A percentile compares a stretch with the other conserved stretches of the same genome.
phyloP scores from a whole-genome alignment of 1,284 basidiomycete species.

The Entoloma clypeatum region DNA sequence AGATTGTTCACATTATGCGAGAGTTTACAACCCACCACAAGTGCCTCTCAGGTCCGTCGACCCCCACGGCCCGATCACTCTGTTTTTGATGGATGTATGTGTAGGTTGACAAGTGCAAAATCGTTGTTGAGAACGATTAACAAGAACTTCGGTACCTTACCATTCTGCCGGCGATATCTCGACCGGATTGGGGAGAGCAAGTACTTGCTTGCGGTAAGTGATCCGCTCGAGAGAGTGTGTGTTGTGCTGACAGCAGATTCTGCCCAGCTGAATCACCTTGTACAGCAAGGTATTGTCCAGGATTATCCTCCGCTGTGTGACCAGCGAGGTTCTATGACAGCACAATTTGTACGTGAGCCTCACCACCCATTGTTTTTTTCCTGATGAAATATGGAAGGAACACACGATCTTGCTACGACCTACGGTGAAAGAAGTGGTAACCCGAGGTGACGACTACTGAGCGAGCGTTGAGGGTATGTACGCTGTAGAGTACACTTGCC shows the following conservation, averaged over 20 bases:
- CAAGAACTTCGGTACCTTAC: conserved; percentile 92
- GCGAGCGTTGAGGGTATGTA: conserved; percentile 12
- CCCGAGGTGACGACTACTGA: conserved; percentile 90
- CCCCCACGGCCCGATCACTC: neutral
- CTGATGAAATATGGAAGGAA: conserved; percentile 47
- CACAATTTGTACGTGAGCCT: conserved; percentile 74
- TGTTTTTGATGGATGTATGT: conserved; percentile 1
- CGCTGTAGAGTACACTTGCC: conserved; percentile 3
- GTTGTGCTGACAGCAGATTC: conserved; percentile 8
- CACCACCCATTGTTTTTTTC: neutral
- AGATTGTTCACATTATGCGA: conserved; percentile 93
- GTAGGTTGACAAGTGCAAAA: conserved; percentile 82
- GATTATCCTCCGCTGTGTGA: conserved; percentile 96
- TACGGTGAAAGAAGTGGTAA: conserved; percentile 93
- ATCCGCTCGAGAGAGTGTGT: conserved; percentile 5
- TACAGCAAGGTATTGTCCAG: conserved; percentile 84
- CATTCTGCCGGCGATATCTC: conserved; percentile 94
- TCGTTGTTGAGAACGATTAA: conserved; percentile 86
- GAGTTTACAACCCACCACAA: conserved; percentile 64
- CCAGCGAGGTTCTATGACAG: conserved; percentile 80
- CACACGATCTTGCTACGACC: conserved; percentile 91
- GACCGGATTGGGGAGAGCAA: conserved; percentile 93
- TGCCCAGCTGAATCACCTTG: conserved; percentile 82
- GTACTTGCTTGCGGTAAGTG: conserved; percentile 87
- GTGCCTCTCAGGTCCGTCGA: conserved; percentile 61